Percentiles rank a stretch among this genome's conserved stretches.
Conservation (phyloP, 352 stramenopile genomes). For the Phytophthora cryptogea region DNA sequence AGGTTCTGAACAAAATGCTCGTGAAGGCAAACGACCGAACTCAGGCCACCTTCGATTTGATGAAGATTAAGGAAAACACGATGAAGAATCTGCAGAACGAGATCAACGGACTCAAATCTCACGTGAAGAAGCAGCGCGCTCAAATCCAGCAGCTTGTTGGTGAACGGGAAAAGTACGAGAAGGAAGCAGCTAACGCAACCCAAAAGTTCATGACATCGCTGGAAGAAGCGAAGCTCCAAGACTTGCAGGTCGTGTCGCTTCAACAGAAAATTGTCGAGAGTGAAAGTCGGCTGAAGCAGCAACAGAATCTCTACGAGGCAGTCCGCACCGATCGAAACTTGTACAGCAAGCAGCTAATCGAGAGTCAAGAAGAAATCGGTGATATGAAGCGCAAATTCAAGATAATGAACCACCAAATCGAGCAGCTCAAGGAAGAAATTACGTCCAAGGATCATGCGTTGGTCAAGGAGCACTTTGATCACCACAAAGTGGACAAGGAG, state of each 20-base stretch:
- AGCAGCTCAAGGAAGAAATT: constrained; percentile 93
- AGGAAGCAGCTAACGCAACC: constrained; percentile 76
- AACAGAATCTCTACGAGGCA: constrained; percentile 94
- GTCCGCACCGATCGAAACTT: constrained; percentile 92
- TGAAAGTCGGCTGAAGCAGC: constrained; percentile 89
- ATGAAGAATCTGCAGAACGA: constrained; percentile 92
- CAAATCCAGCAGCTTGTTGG: constrained; percentile 85
- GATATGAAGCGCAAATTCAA: constrained; percentile 92
- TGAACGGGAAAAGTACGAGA: constrained; percentile 90
- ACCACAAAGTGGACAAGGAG: constrained; percentile 94
- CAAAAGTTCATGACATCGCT: constrained; percentile 85
- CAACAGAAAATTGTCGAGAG: constrained; percentile 81
- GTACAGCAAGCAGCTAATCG: constrained; percentile 94
- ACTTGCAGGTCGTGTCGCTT: constrained; percentile 70
- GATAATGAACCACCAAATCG: constrained; percentile 92
- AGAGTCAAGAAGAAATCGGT: constrained; percentile 90
- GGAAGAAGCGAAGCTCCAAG: constrained; percentile 80
- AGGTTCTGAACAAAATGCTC: constrained; percentile 89
- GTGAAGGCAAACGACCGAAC: constrained; percentile 80
- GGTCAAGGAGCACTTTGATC: constrained; percentile 94
- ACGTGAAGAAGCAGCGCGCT: constrained; percentile 78
- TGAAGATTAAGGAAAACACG: constrained; percentile 92
- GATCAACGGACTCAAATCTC: constrained; percentile 79
- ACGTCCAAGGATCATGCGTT: constrained; percentile 91
- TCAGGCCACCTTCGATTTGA: constrained; percentile 89